These are phyloP conservation scores for Dorcoceras hygrometricum DNA, from an alignment of 257 asterid species.

Conservation along the genomic window DNA sequence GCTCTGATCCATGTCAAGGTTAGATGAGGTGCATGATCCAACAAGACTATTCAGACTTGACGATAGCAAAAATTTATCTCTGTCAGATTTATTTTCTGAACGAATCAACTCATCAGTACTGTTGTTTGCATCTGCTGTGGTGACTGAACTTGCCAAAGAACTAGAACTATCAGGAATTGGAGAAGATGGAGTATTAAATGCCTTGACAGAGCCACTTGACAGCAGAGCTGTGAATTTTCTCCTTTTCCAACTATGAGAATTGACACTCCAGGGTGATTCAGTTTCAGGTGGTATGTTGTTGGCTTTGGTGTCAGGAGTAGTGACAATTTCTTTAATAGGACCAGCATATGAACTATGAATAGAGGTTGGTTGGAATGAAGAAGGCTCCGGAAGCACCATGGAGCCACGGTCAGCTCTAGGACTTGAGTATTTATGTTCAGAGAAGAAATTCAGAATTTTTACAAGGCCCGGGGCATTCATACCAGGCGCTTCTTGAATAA, in stretches of 20 bases:
- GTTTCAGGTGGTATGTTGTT: conserved; percentile 38
- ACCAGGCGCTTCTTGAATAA: conserved; percentile 67
- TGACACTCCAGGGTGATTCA: conserved; percentile 72
- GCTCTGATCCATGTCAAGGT: conserved; percentile 39
- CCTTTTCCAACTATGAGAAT: conserved; percentile 59
- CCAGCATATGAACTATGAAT: conserved; percentile 29
- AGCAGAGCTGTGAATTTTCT: conserved; percentile 48
- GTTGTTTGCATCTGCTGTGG: conserved; percentile 31
- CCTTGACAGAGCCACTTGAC: conserved; percentile 37
- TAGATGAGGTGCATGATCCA: conserved; percentile 33
- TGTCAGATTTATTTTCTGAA: conserved; percentile 35
- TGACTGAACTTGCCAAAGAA: conserved; percentile 45
- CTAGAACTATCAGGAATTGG: conserved; percentile 42
- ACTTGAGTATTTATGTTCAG: conserved; percentile 38
- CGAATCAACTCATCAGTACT: conserved; percentile 28
- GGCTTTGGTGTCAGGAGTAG: conserved; percentile 45
- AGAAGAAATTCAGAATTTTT: conserved; percentile 35
- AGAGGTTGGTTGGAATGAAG: conserved; percentile 34
- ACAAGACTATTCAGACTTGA: conserved; percentile 31
- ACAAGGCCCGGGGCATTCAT: conserved; percentile 27
- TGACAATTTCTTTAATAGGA: conserved; percentile 37
- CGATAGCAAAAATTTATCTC: conserved; percentile 21
- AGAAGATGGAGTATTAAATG: conserved; percentile 32
- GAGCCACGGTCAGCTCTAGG: conserved; percentile 31
- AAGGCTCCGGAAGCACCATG: conserved; percentile 34